These are phyloP conservation scores for Aaosphaeria arxii DNA, from an alignment of 2,329 filamentous ascomycete genomes.

Conservation along the genomic window DNA sequence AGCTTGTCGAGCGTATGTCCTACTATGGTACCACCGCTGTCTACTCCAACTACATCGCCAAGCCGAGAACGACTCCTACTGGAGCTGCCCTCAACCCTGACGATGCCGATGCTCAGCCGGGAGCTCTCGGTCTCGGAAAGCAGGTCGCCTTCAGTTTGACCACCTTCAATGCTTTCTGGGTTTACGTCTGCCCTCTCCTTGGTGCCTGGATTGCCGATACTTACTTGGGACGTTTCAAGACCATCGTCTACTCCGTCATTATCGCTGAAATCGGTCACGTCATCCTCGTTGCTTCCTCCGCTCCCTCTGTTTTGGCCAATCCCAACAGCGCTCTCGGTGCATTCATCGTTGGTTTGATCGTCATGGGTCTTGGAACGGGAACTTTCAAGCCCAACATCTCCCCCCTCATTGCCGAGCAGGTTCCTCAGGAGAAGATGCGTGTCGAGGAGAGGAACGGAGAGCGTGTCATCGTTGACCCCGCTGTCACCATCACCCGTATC, in stretches of 20 bases:
- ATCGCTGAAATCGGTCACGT: conserved; percentile 58
- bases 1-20: conserved; percentile 35
- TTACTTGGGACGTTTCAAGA: conserved; percentile 60
- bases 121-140: conserved; percentile 56
- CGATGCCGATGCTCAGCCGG: conserved; percentile 29
- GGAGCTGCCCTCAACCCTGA: conserved; percentile 7
- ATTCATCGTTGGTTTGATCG: conserved; percentile 55
- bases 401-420: conserved; percentile 59
- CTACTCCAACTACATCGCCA: background rate
- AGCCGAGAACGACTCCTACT: conserved; percentile 37
- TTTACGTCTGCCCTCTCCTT: conserved; percentile 52
- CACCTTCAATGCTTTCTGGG: conserved; percentile 56
- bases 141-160: conserved; percentile 52
- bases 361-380: conserved; percentile 66
- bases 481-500: conserved; percentile 64
- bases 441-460: conserved; percentile 34
- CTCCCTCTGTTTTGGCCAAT: conserved; percentile 50
- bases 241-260: conserved; percentile 54
- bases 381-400: conserved; percentile 67
- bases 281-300: conserved; percentile 55
- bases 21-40: conserved; percentile 31
- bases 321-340: conserved; percentile 51
- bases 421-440: conserved; percentile 25
- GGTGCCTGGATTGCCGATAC: conserved; percentile 60
- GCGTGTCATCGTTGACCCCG: conserved; percentile 64